phyloP scores from a whole-genome alignment of 2,329 filamentous ascomycete genomes.

The Penicillium thymicola region DNA sequence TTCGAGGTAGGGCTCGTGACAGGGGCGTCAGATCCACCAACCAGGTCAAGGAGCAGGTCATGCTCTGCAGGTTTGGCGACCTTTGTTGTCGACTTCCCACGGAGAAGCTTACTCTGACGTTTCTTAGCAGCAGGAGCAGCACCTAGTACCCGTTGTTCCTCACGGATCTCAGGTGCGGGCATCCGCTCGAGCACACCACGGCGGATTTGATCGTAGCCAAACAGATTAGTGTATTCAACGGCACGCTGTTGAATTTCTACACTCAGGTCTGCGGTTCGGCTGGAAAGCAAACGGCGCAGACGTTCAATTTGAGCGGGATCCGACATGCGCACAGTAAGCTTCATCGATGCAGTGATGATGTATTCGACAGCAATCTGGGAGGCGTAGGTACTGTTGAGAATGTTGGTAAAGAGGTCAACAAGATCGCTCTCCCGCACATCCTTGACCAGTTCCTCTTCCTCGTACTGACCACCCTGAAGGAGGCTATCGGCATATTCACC shows the following conservation, averaged over 20 bases:
- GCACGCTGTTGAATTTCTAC: slow-evolving; percentile 95
- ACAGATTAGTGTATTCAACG: slow-evolving; percentile 94
- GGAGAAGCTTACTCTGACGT: slow-evolving; percentile 59
- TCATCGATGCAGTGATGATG: slow-evolving; percentile 91
- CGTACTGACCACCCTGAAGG: slow-evolving; percentile 84
- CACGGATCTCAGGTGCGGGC: slow-evolving; percentile 94
- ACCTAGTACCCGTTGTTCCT: slow-evolving; percentile 86
- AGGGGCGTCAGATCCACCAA: slow-evolving; percentile 71
- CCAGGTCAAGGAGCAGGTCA: slow-evolving; percentile 86
- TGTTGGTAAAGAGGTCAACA: slow-evolving; percentile 85
- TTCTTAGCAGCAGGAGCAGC: slow-evolving; percentile 69
- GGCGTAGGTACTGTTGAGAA: slow-evolving; percentile 91
- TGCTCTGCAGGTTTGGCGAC: slow-evolving; percentile 81
- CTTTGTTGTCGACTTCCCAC: slow-evolving; percentile 73
- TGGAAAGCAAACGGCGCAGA: slow-evolving; percentile 71
- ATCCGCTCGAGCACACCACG: slow-evolving; percentile 93
- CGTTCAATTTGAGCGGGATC: slow-evolving; percentile 84
- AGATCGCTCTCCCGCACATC: slow-evolving; percentile 84
- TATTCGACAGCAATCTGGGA: slow-evolving; percentile 91
- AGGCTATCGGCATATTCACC: slow-evolving; percentile 93
- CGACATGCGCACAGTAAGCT: slow-evolving; percentile 82
- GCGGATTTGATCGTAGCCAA: slow-evolving; percentile 81
- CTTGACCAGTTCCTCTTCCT: slow-evolving; percentile 84
- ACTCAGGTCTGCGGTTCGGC: slow-evolving; percentile 80
- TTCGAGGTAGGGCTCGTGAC: slow-evolving; percentile 54